Evolutionary conservation across 257 asterid genomes (phyloP), one percentile per base, ranked within the genome.

Genomic region (Solanum chilense): DNA sequence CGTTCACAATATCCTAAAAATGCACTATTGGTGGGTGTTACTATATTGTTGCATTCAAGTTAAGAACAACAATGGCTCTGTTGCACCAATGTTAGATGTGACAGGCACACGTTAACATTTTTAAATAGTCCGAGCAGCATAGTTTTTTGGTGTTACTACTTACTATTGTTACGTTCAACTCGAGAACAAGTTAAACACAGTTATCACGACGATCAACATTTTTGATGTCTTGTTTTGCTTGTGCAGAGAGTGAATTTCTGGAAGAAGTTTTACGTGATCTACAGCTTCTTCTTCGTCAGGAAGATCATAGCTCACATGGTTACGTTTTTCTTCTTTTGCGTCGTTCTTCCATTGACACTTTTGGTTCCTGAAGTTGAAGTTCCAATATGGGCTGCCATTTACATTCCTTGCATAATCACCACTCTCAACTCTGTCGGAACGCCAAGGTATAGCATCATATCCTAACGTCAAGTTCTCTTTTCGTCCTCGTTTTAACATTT

Each of bases 271-370:
- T 95, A 97, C 85, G 98, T 97, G 90, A 97, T 97, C 91, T 97
- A 97, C 94, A 97, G 98, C 93, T 97, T 97, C 97, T 97, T 97
- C 93, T 97, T 97, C 31, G 99, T 97, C 42, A 92, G 99, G 49
- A 97, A 97, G 90, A 89, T 97, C 93, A 93, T 97, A 7, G 99
- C 98, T 41, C 99, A 97, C 87, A 92, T 94, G 95, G 94, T 95
- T 92, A 95, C 98, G 1, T 97, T 97, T 92, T 91, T 74, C 89
- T 92, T 92, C 64, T 92, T 82, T 87, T 92, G 94, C 49, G 90
- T 92, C 49, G 93, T 92, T 2, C 91, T 92, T 56, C 94, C 94
- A 3, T 84, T 91, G 84, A 89, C 93, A 20, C 90, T 91, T 42
- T 88, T 91, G 89, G 91, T 92, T 70, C 94, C 94, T 49, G 94